Percentiles rank a stretch among this genome's conserved stretches.
phyloP scores from a whole-genome alignment of 495 filamentous ascomycete genomes.

The Neurospora sp. region DNA sequence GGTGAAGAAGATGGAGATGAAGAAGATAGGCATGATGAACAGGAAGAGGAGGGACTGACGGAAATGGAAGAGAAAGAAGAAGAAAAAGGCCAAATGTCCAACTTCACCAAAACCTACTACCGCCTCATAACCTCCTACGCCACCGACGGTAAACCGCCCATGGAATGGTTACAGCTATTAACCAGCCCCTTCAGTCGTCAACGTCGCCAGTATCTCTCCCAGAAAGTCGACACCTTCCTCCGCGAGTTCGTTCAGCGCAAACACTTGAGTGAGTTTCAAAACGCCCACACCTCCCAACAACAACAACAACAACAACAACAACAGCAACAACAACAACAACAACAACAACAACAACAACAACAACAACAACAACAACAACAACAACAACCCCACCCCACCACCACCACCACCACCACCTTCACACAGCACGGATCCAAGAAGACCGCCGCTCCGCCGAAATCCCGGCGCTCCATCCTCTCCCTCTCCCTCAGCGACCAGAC shows the following conservation, averaged over 20 bases:
- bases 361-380: too few relatives aligned
- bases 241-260: constrained; percentile 16
- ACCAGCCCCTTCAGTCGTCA: neutral
- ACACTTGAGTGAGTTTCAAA: constrained; percentile 6
- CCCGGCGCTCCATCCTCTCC: constrained; percentile 20
- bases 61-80: neutral
- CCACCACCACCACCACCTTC: neutral
- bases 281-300: neutral
- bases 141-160: constrained; percentile 1
- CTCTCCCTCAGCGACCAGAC: constrained; percentile 16
- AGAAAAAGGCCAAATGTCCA: constrained; percentile 7
- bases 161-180: constrained; percentile 12
- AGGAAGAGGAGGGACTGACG: neutral
- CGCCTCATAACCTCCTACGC: constrained; percentile 16
- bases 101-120: constrained; percentile 19
- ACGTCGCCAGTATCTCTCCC: neutral
- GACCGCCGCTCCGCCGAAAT: neutral
- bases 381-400: neutral
- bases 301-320: too few relatives aligned
- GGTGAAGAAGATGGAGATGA: neutral
- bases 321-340: too few relatives aligned
- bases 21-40: neutral
- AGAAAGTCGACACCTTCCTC: constrained; percentile 11
- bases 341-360: too few relatives aligned
- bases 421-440: neutral